Conservation (phyloP, 768 basidiomycete genomes). For the Lactarius hengduanensis region DNA sequence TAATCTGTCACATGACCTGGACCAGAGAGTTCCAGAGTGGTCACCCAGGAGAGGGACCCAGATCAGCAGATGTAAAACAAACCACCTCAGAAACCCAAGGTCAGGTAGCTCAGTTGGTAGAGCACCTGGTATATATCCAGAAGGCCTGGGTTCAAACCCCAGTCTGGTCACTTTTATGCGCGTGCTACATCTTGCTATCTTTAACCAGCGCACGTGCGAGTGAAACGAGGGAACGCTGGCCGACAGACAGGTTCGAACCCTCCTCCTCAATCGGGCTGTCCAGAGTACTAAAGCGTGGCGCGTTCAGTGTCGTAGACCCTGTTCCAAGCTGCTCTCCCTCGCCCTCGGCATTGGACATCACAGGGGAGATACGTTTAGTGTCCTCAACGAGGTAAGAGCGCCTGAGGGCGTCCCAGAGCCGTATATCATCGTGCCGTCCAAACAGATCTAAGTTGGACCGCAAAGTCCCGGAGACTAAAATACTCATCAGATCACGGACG, state of each 20-base stretch:
- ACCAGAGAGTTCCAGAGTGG: too few relatives aligned
- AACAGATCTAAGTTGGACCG: constrained; percentile 91
- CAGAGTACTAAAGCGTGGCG: constrained; percentile 65
- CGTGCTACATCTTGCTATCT: too few relatives aligned
- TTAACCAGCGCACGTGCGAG: constrained; percentile 88
- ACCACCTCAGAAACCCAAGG: too few relatives aligned
- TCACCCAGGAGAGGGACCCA: too few relatives aligned
- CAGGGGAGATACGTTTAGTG: constrained; percentile 31
- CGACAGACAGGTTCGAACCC: constrained; percentile 79
- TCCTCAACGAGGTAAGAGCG: constrained; percentile 79
- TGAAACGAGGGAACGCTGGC: constrained; percentile 79
- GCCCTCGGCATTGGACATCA: constrained; percentile 34
- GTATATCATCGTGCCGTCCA: constrained; percentile 71
- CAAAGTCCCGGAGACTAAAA: constrained; percentile 71
- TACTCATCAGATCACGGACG: constrained; percentile 19
- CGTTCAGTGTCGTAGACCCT: not conserved
- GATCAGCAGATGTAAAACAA: too few relatives aligned
- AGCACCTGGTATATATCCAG: too few relatives aligned
- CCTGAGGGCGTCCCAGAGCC: constrained; percentile 84
- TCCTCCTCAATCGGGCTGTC: constrained; percentile 86
- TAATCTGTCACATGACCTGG: too few relatives aligned
- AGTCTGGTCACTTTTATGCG: too few relatives aligned
- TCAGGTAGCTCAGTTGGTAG: too few relatives aligned
- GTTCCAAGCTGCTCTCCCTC: constrained; percentile 42
- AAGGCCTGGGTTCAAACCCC: too few relatives aligned